Conservation (phyloP, 208 protist species). For the Leishmania mexicana region DNA sequence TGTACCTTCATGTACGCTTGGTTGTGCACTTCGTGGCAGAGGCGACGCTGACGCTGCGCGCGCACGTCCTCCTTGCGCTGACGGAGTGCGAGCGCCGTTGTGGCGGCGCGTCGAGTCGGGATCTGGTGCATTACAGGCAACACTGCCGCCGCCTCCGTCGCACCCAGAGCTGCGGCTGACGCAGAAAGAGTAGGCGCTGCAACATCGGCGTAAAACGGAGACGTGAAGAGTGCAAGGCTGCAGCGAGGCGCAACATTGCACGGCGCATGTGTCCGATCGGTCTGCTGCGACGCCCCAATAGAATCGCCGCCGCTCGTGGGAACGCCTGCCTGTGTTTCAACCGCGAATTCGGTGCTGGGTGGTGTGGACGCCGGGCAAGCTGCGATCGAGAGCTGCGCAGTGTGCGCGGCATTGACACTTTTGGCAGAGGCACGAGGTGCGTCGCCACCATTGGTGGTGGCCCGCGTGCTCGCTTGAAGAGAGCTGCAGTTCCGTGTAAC, state of each 20-base stretch:
- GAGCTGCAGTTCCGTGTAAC: constrained; percentile 26
- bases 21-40: constrained; percentile 30
- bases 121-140: not conserved
- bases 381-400: too few relatives aligned
- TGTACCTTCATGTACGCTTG: constrained; percentile 33
- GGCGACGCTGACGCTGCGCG: constrained; percentile 4
- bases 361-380: too few relatives aligned
- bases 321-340: too few relatives aligned
- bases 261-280: not conserved
- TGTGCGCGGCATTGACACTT: not conserved
- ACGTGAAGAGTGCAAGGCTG: not conserved
- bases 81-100: too few relatives aligned
- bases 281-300: too few relatives aligned
- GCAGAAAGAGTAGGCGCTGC: not conserved
- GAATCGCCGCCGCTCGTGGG: too few relatives aligned
- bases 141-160: not conserved
- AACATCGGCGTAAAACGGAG: constrained; percentile 5
- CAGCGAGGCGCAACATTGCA: not conserved
- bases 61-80: too few relatives aligned
- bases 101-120: not conserved
- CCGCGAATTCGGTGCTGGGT: too few relatives aligned
- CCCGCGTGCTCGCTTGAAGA: not conserved
- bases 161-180: not conserved
- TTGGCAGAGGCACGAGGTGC: not conserved
- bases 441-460: not conserved